A percentile compares a stretch with the other conserved stretches of the same genome.
These are phyloP conservation scores for Scleroderma citrinum DNA, from an alignment of 768 basidiomycete species.

Conservation along the genomic window DNA sequence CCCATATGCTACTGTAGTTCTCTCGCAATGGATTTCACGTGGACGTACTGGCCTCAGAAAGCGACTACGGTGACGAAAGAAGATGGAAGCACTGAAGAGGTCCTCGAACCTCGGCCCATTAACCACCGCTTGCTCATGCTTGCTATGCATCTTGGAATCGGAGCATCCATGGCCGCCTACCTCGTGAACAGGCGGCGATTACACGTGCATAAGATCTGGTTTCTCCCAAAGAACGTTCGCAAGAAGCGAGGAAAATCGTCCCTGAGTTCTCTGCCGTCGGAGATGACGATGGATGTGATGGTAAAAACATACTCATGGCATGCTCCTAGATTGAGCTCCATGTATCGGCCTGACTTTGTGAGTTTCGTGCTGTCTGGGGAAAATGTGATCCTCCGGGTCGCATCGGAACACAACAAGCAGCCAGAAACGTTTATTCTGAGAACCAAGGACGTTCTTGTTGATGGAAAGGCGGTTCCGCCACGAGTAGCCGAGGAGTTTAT, in stretches of 20 bases:
- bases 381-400: conserved; percentile 16
- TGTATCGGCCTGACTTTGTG: neutral
- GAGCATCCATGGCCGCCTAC: conserved; percentile 22
- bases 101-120: conserved; percentile 21
- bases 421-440: conserved; percentile 17
- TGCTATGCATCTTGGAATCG: conserved; percentile 23
- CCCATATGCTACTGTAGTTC: neutral
- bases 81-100: conserved; percentile 7
- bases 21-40: conserved; percentile 22
- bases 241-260: conserved; percentile 13
- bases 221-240: conserved; percentile 21
- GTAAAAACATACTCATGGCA: neutral
- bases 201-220: conserved; percentile 27
- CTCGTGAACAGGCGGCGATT: conserved; percentile 22
- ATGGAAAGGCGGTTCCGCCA: conserved; percentile 18
- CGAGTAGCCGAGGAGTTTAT: conserved; percentile 17
- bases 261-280: conserved; percentile 11
- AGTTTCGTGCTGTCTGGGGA: conserved; percentile 15
- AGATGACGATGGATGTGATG: conserved; percentile 1
- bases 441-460: conserved; percentile 20
- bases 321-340: neutral
- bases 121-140: conserved; percentile 26
- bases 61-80: conserved; percentile 8
- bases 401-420: conserved; percentile 4
- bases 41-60: conserved; percentile 22